Evolutionary conservation across 129 eudicot genomes (phyloP), one percentile per base, ranked within the genome.

Genomic region (Flaveria bidentis): DNA sequence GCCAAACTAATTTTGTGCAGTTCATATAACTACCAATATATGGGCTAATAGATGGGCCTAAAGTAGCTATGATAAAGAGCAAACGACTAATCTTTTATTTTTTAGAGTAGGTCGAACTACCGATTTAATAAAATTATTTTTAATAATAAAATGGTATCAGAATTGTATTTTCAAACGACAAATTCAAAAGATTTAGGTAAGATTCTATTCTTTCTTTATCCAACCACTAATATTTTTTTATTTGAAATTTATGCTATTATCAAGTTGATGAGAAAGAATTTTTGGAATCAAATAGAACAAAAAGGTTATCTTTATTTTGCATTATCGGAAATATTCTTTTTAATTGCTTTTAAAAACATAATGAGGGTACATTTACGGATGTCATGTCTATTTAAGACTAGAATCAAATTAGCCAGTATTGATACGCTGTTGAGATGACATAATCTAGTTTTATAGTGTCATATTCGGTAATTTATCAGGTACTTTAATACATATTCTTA

Each of bases 191-290:
- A 15, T 61, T 80, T 74, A 74, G 84, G 84, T 80, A 56, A 44
- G 80, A 80, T 80, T 74, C 84, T 74, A 80, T 80, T 74, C 84
- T 57, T 74, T 18, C 71, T 80, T 80, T 80, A 80, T 80, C 84
- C 71, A 80, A 57, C 80, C 84, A 80, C 84, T 80, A 74, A 74
- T 11, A 69, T 13, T n/a, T 56, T 55, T 63, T 63, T 11, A 3
- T 5, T 30, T 78, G 62, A 64, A 72, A 22, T n/a, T 79, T 79
- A 72, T 72, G 83, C 75, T 55, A 73, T 67, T 42, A 80, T 80
- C 84, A 74, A 80, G 76, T 80, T 74, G 84, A 74, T 73, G 84
- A 55, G 84, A 80, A 71, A 44, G 76, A 55, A 74, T 56, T 56
- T 74, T 9, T 68, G 69, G 84, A 80, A 80, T 74, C 69, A 80